Base-by-base conservation (phyloP, 768 basidiomycete genomes). In the Macrocybe gigantea region DNA sequence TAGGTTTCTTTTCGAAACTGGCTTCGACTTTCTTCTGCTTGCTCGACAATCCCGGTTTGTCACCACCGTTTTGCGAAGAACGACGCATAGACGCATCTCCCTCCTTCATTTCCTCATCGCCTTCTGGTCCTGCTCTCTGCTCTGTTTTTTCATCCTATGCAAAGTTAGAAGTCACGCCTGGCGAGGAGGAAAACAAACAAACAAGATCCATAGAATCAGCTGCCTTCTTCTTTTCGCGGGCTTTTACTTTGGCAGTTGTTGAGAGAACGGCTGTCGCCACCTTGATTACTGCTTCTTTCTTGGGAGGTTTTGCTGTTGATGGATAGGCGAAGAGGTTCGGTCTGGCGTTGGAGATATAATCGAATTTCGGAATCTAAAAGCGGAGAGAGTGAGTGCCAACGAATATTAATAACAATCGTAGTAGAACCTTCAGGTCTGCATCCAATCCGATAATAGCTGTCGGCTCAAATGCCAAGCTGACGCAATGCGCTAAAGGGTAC, bases 161-260 rank as follows among this genome's bases (percentile, higher is more conserved):
- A 42, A 6, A 13, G 31, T 30, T 44, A 45, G 67, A 7, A 66
- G 51, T 41, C 12, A 9, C 31, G 22, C 33, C 22, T 33, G 13
- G 41, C 11, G n/a, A 35, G 37, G 9, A 15, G 6, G 45, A 47
- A 38, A 1, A 31, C 22, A 7, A n/a, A 66, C 83, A 67, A 56
- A 93, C 92, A 43, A 81, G 77, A 14, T 95, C 90, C 83, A 93
- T 93, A 1, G 74, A 72, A 40, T 88, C 88, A 37, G 80, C 88
- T 38, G 88, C 90, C 66, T 96, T 93, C 58, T 82, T 88, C 77
- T 89, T 94, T 61, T 93, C 93, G 53, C 96, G 78, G 1, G 93
- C 93, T 63, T 91, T 92, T n/a, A 89, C 92, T 64, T 92, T 95
- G 0, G 93, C 95, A 1, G 96, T 99, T 0, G 96, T 98, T 6